Conservation (phyloP, 257 asterid species). For the Rauvolfia tetraphylla region DNA sequence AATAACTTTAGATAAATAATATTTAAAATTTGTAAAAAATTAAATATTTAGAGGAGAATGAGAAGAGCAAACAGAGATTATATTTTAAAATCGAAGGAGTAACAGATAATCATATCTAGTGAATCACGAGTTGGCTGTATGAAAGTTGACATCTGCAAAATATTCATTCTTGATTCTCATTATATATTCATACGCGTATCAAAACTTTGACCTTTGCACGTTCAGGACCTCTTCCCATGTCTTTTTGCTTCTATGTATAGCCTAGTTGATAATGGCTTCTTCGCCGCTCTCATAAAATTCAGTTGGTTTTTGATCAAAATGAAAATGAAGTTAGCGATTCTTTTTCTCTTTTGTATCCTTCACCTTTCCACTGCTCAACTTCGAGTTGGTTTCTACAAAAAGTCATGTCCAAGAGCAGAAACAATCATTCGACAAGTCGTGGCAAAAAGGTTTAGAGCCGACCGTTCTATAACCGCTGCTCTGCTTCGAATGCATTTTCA, state of each 20-base stretch:
- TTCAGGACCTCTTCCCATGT: conserved; percentile 1
- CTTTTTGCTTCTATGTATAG: neutral
- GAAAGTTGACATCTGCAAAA: conserved; percentile 11
- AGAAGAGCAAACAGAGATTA: too few species aligned
- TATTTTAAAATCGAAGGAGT: too few species aligned
- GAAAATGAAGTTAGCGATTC: conserved; percentile 23
- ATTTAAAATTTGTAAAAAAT: too few species aligned
- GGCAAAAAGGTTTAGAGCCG: conserved; percentile 35
- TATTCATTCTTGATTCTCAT: neutral
- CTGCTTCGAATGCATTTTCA: conserved; percentile 86
- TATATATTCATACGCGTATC: neutral
- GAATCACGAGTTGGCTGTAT: too few species aligned
- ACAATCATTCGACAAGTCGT: conserved; percentile 44
- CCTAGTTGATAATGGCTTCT: neutral
- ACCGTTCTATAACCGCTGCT: conserved; percentile 63
- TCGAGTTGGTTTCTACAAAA: conserved; percentile 50
- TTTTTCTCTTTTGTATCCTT: conserved; percentile 24
- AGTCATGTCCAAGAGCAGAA: conserved; percentile 57
- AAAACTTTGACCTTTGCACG: neutral
- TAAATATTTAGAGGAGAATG: too few species aligned
- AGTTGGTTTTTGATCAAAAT: neutral
- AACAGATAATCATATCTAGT: too few species aligned
- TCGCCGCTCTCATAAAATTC: neutral
- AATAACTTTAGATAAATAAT: too few species aligned
- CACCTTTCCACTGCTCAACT: conserved; percentile 47